Conservation (phyloP, 495 filamentous ascomycete genomes). For the Penicillium dipodomyicola region DNA sequence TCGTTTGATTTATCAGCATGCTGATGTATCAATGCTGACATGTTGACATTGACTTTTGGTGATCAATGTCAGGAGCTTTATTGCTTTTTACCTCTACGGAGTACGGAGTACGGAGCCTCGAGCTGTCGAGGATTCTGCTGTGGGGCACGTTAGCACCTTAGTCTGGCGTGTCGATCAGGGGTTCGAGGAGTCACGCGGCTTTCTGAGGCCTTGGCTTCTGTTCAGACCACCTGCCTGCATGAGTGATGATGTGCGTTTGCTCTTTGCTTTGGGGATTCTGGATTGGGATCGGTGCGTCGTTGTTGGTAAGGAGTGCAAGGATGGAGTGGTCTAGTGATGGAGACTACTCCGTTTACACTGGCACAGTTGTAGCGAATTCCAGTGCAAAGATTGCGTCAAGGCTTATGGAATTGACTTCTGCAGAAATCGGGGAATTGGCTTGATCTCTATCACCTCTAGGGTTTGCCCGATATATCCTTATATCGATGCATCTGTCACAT, state of each 20-base stretch:
- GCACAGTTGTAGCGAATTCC: not conserved
- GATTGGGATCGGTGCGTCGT: not conserved
- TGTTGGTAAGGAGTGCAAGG: not conserved
- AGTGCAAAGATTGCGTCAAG: no score
- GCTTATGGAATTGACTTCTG: no score
- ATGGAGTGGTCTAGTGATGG: not conserved
- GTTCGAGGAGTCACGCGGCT: conserved; percentile 9
- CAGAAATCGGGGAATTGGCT: no score
- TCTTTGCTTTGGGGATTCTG: not conserved
- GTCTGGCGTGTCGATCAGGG: conserved; percentile 12
- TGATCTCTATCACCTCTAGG: no score
- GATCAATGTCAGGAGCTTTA: not conserved
- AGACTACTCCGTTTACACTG: not conserved
- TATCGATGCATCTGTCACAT: no score
- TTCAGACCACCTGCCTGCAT: conserved; percentile 13
- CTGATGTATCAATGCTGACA: not conserved
- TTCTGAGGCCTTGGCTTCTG: not conserved
- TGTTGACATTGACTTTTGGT: not conserved
- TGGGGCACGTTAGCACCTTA: not conserved
- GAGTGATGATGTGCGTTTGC: conserved; percentile 5
- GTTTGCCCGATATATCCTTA: no score
- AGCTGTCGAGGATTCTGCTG: not conserved
- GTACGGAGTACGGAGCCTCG: not conserved
- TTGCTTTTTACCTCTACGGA: not conserved
- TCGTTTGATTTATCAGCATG: not conserved